Percentiles rank a stretch among this genome's conserved stretches.
Conservation (phyloP, 441 rosid genomes). For the Viola pubescens region DNA sequence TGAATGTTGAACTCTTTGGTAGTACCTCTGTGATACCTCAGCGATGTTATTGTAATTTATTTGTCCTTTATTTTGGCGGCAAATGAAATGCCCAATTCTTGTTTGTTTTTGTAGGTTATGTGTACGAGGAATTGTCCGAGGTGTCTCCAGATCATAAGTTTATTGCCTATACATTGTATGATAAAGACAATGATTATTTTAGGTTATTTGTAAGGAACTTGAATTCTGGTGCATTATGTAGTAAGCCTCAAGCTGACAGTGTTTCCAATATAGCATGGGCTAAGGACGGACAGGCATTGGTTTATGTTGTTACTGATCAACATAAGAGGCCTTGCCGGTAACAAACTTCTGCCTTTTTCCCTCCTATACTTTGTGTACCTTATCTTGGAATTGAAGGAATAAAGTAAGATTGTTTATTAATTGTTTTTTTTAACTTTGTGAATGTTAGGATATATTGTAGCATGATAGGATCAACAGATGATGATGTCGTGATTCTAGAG, state of each 20-base stretch:
- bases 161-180: conserved; percentile 94
- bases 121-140: conserved; percentile 90
- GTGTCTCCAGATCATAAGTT: conserved; percentile 86
- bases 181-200: conserved; percentile 84
- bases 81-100: background rate
- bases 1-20: no score
- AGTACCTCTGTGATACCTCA: no score
- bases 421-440: background rate
- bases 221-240: conserved; percentile 84
- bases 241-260: conserved; percentile 79
- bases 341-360: conserved; percentile 11
- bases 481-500: conserved; percentile 74
- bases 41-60: no score
- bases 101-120: conserved; percentile 52
- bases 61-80: no score
- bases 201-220: conserved; percentile 74
- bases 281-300: conserved; percentile 72
- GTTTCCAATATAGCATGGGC: conserved; percentile 92
- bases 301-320: conserved; percentile 84
- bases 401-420: background rate
- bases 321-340: conserved; percentile 74
- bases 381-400: conserved; percentile 5
- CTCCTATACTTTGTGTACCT: conserved; percentile 2
- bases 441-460: conserved; percentile 65
- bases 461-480: conserved; percentile 87